Base-by-base conservation (phyloP, 2,329 filamentous ascomycete genomes). In the Davidsoniella eucalypti region DNA sequence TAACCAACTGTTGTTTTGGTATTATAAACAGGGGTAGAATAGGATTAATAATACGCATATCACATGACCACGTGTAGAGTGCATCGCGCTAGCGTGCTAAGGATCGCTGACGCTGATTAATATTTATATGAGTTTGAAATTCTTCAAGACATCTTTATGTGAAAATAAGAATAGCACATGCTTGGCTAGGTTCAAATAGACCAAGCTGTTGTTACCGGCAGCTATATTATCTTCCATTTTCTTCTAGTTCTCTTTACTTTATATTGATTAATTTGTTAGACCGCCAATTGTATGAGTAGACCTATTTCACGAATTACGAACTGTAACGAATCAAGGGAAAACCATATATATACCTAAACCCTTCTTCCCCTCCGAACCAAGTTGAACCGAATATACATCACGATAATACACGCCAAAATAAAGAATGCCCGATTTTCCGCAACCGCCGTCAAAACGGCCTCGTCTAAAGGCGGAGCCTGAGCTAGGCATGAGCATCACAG, bases 51-150 rank as follows among this genome's bases (percentile, higher is more conserved):
- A 3, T 12, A 2, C 9, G 29, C 4, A 33, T 33, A n/a, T 14
- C 51, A 53, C 29, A 43, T 53, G 51, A 53, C 38, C 10, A 6
- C 51, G 51, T 40, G 51, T 43, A 50, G 47, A 53, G 51, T 53
- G 43, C 38, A 14, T 42, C 51, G 16, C 51, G 51, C 48, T 10
- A 29, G 33, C 45, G 50, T 46, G 46, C 17, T 14, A 12, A 36
- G 23, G 2, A 33, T 33, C 18, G 9, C 33, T 21, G 21, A 18
- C 33, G 16, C 6, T 14, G 39, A 41, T 21, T 41, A 1, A 23
- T 23, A 23, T 23, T 23, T 23, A 23, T 5, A 1, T 5, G 21
- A 23, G 21, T 23, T 23, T 23, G 21, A 23, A 5, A 23, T 23
- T 23, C 21, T 5, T 23, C 21, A 23, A 23, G 4, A 23, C 21